A percentile compares a stretch with the other conserved stretches of the same genome.
Conservation (phyloP, 192 early-diverging fungal species). For the Kickxella alabastrina region DNA sequence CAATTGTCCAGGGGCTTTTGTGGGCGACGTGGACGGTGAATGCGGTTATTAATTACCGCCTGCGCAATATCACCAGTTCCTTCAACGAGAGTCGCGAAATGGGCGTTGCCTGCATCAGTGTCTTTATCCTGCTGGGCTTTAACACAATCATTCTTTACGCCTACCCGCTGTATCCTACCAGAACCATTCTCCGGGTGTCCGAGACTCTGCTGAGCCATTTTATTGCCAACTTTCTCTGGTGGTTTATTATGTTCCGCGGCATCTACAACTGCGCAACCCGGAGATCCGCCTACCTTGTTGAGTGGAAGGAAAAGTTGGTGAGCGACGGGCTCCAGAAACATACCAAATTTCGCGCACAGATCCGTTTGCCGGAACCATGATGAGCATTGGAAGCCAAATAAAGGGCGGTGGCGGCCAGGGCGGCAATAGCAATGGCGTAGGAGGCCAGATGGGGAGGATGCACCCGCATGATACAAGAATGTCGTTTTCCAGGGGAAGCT, state of each 20-base stretch:
- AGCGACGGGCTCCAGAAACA: conserved; percentile 45
- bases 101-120: conserved; percentile 33
- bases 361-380: conserved; percentile 35
- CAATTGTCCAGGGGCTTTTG: conserved; percentile 32
- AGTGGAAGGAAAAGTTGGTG: conserved; percentile 46
- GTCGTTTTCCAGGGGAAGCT: conserved; percentile 32
- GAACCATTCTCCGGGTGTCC: conserved; percentile 8
- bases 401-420: no score
- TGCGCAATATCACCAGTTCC: conserved; percentile 50
- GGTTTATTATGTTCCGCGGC: conserved; percentile 51
- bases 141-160: conserved; percentile 43
- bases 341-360: conserved; percentile 46
- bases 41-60: conserved; percentile 29
- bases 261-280: conserved; percentile 41
- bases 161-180: conserved; percentile 36
- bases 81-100: conserved; percentile 51
- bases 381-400: conserved; percentile 19
- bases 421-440: no score
- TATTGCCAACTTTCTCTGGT: conserved; percentile 46
- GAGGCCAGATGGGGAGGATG: conserved; percentile 4
- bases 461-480: conserved; percentile 25
- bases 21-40: conserved; percentile 44
- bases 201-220: conserved; percentile 30
- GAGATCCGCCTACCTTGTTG: conserved; percentile 23
- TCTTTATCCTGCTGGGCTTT: conserved; percentile 35